phyloP scores from a whole-genome alignment of 169 alveolate genomes.

The Cystoisospora suis region DNA sequence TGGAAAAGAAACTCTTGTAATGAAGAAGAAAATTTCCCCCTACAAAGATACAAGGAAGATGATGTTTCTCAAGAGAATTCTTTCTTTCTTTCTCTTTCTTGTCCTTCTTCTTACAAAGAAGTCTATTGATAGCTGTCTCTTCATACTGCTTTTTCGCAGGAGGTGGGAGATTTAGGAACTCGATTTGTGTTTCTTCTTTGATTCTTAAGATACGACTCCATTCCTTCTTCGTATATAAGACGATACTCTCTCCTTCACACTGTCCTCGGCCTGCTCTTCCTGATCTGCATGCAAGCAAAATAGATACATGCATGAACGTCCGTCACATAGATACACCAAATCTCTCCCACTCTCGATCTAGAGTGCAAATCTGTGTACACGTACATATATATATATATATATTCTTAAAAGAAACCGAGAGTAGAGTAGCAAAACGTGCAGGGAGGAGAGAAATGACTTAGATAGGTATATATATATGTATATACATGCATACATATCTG shows the following conservation, averaged over 20 bases:
- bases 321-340: too few relatives aligned
- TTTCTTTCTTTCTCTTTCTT: background rate
- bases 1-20: too few relatives aligned
- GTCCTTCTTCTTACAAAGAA: background rate
- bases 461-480: too few relatives aligned
- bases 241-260: background rate
- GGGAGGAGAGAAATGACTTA: too few relatives aligned
- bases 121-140: background rate
- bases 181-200: background rate
- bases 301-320: too few relatives aligned
- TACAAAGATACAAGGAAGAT: too few relatives aligned
- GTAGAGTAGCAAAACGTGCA: too few relatives aligned
- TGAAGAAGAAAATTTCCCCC: too few relatives aligned
- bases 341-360: background rate
- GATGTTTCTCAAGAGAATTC: background rate
- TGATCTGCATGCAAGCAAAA: background rate
- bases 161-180: background rate
- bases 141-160: background rate
- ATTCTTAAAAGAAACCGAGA: too few relatives aligned
- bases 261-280: slow-evolving; percentile 36
- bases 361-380: background rate
- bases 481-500: background rate
- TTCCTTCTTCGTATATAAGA: background rate
- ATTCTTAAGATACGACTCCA: background rate
- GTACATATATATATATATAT: background rate